Base-by-base conservation (phyloP, 2,329 filamentous ascomycete species). In the Sporothrix protearum region DNA sequence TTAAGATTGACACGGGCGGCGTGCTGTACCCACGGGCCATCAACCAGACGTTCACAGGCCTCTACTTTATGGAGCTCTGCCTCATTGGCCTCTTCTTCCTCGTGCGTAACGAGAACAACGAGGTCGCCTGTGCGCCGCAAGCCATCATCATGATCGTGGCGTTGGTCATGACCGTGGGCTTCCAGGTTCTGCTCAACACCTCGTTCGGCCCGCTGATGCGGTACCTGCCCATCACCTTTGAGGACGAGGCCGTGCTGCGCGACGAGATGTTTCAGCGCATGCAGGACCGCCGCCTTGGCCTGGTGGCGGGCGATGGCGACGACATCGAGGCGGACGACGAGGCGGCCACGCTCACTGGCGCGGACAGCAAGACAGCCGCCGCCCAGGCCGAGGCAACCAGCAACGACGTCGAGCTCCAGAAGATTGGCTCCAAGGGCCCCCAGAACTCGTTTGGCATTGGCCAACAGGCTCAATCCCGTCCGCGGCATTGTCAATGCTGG, bases 41-140 rank as follows among this genome's bases (percentile, higher is more conserved):
- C 81, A 97, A 97, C 78, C 95, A 97, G 78, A 92, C 96, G 0
- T 98, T 99, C 78, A 96, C 93, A 0, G 96, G 96, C 0, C 83
- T 99, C 0, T 99, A 99, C 77, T 89, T 97, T 73, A 96, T 99
- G 91, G 94, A 98, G 77, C 84, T 97, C 2, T 94, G 91, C 76
- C 85, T 98, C 71, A 90, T 97, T 59, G 96, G 94, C 47, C 84
- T 97, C 28, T 98, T 98, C 81, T 94, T 97, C 81, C 84, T 97
- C 28, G 88, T 91, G 2, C 78, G 83, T 49, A 86, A 94, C 73
- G 83, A 86, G 0, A 61, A 87, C 0, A 83, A 83, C 0, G 77
- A 83, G 0, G 82, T 84, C 8, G 82, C 86, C 0, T 96, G 93
- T 78, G 85, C 90, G 28, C 85, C 91, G 0, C 95, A 98, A 76